phyloP scores from a whole-genome alignment of 371 early-diverging fungal genomes.

The Mucor mucedo region DNA sequence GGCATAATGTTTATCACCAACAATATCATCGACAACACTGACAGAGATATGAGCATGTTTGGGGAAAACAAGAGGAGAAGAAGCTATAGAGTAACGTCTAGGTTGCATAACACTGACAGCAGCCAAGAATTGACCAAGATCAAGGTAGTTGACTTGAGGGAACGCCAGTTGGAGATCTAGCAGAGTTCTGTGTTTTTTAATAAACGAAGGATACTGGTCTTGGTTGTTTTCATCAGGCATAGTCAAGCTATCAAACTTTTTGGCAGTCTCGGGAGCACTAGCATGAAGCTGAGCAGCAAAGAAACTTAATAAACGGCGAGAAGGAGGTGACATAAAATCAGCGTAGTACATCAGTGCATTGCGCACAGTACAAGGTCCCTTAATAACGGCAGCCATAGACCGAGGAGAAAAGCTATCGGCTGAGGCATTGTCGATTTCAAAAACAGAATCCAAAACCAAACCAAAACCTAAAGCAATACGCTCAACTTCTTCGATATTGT shows the following conservation, averaged over 20 bases:
- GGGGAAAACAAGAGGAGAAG: constrained; percentile 43
- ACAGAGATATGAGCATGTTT: constrained; percentile 40
- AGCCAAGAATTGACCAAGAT: constrained; percentile 53
- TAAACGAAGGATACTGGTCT: constrained; percentile 47
- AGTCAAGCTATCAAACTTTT: constrained; percentile 35
- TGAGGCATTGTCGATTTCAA: constrained; percentile 48
- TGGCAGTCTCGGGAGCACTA: constrained; percentile 40
- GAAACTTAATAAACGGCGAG: constrained; percentile 50
- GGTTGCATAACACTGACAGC: constrained; percentile 54
- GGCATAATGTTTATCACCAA: constrained; percentile 44
- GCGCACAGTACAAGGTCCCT: constrained; percentile 54
- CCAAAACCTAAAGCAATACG: constrained; percentile 52
- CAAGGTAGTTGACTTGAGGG: constrained; percentile 51
- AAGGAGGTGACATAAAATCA: constrained; percentile 52
- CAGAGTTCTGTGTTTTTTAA: constrained; percentile 49
- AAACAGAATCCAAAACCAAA: constrained; percentile 58
- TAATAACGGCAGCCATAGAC: constrained; percentile 52
- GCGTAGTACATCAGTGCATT: constrained; percentile 56
- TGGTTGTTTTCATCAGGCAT: constrained; percentile 43
- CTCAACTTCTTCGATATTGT: constrained; percentile 42
- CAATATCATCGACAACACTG: constrained; percentile 49
- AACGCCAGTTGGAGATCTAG: constrained; percentile 50
- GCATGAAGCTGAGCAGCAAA: constrained; percentile 48
- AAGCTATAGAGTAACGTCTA: constrained; percentile 62
- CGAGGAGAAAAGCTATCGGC: constrained; percentile 45